Evolutionary conservation across 169 alveolate genomes (phyloP).

Genomic region (Cryptosporidium viatorum): DNA sequence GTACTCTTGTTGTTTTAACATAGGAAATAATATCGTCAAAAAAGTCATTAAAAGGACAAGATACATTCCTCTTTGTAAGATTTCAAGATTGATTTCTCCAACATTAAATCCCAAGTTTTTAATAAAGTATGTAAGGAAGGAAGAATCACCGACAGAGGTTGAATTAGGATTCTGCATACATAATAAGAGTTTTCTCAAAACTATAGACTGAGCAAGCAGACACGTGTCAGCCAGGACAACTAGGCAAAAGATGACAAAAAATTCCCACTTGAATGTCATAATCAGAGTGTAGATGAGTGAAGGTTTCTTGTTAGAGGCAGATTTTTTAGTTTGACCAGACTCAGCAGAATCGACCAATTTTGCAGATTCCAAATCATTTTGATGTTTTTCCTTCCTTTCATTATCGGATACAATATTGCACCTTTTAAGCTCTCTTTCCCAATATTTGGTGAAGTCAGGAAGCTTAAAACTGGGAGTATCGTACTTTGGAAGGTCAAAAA

Average conservation of each 20-base stretch:
- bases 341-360: not conserved
- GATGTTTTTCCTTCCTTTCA: not conserved
- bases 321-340: not conserved
- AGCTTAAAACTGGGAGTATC: conserved; percentile 65
- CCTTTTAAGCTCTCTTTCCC: conserved; percentile 41
- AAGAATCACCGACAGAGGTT: not conserved
- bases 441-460: conserved; percentile 18
- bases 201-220: conserved; percentile 61
- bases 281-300: conserved; percentile 13
- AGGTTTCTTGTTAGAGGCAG: not conserved
- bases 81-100: not conserved
- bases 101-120: not conserved
- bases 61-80: conserved; percentile 19
- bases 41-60: conserved; percentile 30
- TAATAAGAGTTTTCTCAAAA: conserved; percentile 23
- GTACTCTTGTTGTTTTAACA: conserved; percentile 67
- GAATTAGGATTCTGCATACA: conserved; percentile 29
- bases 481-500: conserved; percentile 58
- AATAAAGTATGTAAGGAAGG: not conserved
- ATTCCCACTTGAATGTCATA: conserved; percentile 54
- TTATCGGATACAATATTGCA: not conserved
- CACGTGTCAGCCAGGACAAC: conserved; percentile 63
- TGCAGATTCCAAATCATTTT: conserved; percentile 7
- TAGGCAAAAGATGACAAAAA: conserved; percentile 6
- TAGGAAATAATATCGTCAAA: conserved; percentile 43